Evolutionary conservation across 768 basidiomycete species (phyloP).

Genomic region (Auricularia sp.): DNA sequence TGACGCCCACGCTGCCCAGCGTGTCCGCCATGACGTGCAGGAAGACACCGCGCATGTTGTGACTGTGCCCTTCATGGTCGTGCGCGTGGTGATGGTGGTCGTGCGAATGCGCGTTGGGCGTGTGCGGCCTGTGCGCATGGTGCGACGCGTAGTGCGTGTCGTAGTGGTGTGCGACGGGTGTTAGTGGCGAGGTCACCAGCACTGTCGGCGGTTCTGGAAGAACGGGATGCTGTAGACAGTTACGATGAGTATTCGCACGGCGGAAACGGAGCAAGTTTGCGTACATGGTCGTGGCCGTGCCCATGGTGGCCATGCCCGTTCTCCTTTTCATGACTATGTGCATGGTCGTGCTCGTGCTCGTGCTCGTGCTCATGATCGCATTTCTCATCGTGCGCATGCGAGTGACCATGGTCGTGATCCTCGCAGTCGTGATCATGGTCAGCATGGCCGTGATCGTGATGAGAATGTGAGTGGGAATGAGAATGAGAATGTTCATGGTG

Average conservation of each 20-base stretch:
- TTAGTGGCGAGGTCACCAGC: conserved; percentile 37
- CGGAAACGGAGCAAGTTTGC: too few relatives aligned
- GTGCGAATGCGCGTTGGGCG: conserved; percentile 32
- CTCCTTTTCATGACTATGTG: conserved; percentile 12
- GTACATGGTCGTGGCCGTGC: conserved; percentile 8
- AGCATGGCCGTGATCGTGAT: conserved; percentile 14
- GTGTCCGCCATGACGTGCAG: conserved; percentile 54
- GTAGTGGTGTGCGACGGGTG: conserved; percentile 43
- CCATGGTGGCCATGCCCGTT: conserved; percentile 11
- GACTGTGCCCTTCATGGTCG: conserved; percentile 67
- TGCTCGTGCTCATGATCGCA: background rate
- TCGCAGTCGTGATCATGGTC: background rate
- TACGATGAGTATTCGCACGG: background rate
- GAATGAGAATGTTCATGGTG: conserved; percentile 11
- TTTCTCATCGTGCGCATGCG: background rate
- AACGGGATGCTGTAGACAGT: background rate
- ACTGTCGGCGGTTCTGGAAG: conserved; percentile 1
- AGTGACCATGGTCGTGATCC: background rate
- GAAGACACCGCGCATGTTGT: conserved; percentile 84
- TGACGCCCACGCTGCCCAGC: conserved; percentile 93
- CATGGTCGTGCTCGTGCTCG: background rate
- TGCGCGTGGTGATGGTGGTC: conserved; percentile 41
- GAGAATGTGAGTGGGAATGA: conserved; percentile 11
- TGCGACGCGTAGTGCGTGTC: conserved; percentile 28
- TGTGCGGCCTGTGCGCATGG: conserved; percentile 21